Conservation (phyloP, 1,284 basidiomycete genomes). For the Inonotus obliquus region DNA sequence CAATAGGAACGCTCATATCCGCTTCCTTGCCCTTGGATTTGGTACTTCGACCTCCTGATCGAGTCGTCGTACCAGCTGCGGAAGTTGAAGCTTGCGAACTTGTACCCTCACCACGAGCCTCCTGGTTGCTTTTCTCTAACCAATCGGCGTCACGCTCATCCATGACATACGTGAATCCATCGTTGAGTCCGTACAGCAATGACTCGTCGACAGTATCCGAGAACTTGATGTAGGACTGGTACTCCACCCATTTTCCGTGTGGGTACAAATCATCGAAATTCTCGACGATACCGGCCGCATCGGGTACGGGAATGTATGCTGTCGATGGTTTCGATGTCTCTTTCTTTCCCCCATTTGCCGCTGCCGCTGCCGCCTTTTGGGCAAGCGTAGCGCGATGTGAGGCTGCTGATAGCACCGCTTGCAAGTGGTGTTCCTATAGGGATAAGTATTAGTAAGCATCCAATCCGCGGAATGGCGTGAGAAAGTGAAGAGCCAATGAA, state of each 20-base stretch:
- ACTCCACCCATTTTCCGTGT: constrained; percentile 66
- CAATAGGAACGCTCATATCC: constrained; percentile 52
- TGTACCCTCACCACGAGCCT: constrained; percentile 82
- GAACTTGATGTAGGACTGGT: constrained; percentile 76
- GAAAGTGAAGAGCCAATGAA: constrained; percentile 44
- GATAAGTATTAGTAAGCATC: constrained; percentile 46
- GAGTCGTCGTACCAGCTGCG: constrained; percentile 38
- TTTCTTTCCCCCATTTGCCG: constrained; percentile 26
- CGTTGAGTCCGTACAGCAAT: constrained; percentile 48
- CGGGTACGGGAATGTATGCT: constrained; percentile 89
- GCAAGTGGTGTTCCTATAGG: constrained; percentile 86
- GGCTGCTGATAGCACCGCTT: constrained; percentile 76
- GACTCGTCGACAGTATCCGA: constrained; percentile 89
- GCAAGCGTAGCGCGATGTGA: constrained; percentile 52
- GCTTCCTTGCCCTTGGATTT: constrained; percentile 79
- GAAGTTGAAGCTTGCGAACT: constrained; percentile 66
- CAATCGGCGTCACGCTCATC: constrained; percentile 96
- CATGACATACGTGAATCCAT: constrained; percentile 85
- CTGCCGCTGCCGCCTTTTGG: constrained; percentile 32
- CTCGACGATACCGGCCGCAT: constrained; percentile 77
- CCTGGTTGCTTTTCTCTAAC: constrained; percentile 89
- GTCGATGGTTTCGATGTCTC: constrained; percentile 42
- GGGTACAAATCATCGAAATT: constrained; percentile 77
- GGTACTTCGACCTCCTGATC: constrained; percentile 58
- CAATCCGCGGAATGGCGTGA: constrained; percentile 52